Base-by-base conservation (phyloP, 768 basidiomycete species). In the Leucosporidium yakuticum region DNA sequence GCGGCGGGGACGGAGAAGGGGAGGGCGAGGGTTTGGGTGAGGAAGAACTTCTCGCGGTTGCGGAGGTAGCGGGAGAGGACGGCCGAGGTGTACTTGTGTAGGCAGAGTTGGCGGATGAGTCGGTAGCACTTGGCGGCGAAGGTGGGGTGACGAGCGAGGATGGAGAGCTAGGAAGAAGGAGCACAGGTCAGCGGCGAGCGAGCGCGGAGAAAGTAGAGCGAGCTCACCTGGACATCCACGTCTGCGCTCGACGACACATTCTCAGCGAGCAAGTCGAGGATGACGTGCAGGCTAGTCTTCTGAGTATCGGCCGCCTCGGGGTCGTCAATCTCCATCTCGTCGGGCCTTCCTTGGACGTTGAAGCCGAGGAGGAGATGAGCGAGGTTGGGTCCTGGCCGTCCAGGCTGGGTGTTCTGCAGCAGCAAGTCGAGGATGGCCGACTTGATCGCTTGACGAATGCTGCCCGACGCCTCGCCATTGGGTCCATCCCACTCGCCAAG, bases 31-130 rank as follows among this genome's bases (percentile, higher is more conserved):
- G 95, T 83, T 75, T 96, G 93, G 3, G 89, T 84, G 4, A 85
- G 85, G 75, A 93, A 92, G 80, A 93, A 97, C 75, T 93, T 87
- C 77, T 95, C 89, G 14, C 87, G 83, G 3, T 89, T 90, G 47
- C 90, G 87, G 44, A 96, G 83, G 76, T 95, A 96, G 0, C 91
- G 85, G 79, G 89, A 87, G 7, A 86, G 87, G 64, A 87, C 85
- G 47, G 87, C 86, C 0, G 89, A 89, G 0, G 93, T 95, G 50
- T 85, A 83, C 14, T 88, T 84, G 74, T 97, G 91, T n/a, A 86
- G 83, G 79, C 90, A 95, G 0, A 98, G 84, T 67, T 95, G 89
- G 76, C 89, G 83, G 25, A 97, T 80, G 59, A 96, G 83, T 47
- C 84, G 85, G 75, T 94, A 93, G 75, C 87, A 88, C 63, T 87